Base-by-base conservation (phyloP, 2,329 filamentous ascomycete genomes). In the Penicillium sp. region DNA sequence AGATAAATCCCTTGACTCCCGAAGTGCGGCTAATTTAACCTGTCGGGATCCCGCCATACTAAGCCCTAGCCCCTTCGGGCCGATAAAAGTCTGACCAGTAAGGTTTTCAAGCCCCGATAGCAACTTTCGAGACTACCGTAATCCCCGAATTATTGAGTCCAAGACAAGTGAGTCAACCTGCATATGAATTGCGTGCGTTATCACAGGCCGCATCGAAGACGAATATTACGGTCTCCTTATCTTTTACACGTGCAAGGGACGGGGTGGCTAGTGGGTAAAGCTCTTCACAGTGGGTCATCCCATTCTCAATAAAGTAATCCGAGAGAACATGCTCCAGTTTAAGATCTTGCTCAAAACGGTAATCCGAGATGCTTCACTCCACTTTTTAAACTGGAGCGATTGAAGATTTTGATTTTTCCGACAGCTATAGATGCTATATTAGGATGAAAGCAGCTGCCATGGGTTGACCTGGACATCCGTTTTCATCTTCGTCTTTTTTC, bases 381-480 rank as follows among this genome's bases (percentile, higher is more conserved):
- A 55, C 53, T 55, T 55, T 55, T 55, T 55, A 55, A 47, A 52
- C 38, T 55, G 53, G 53, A 55, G 51, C 49, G 22, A 38, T 55
- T 55, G 53, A 55, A 55, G 48, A 55, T 38, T 55, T 47, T 55
- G 53, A 52, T 52, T 52, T 55, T 55, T 47, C 29, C 24, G 14
- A 47, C 39, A 22, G 32, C 11, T 36, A 39, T 43, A 43, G 22
- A 44, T 44, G 13, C 0, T 52, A 47, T 52, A 47, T 52, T 43
- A 52, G 53, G 47, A 43, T 43, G 24, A 14, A 9, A 45, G 47
- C 39, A 50, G 42, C 18, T 16, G 42, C 32, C 18, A 52, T 21
- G 22, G 32, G 22, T 43, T 31, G 14, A 24, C 22, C 24, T 46
- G 14, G 13, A 14, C 22, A 55, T 54, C n/a, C 27, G 32, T 50